Evolutionary conservation across 2,329 filamentous ascomycete genomes (phyloP).

Genomic region (Eutypella sp.): DNA sequence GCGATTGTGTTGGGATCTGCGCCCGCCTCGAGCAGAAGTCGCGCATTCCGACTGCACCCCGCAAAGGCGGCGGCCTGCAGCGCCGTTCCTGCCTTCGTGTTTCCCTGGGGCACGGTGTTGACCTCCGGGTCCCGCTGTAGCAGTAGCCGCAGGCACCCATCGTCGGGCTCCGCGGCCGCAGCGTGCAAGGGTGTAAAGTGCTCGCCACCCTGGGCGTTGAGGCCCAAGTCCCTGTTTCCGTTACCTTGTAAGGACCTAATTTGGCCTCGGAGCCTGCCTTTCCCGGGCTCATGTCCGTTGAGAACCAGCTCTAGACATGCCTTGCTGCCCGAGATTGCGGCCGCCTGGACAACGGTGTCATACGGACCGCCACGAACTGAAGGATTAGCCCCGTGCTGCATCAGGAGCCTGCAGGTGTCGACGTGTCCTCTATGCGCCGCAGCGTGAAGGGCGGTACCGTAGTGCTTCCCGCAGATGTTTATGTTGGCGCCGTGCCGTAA

Average conservation of each 20-base stretch:
- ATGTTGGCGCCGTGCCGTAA: not conserved
- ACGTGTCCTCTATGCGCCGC: not conserved
- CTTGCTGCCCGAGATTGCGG: not conserved
- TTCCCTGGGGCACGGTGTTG: not conserved
- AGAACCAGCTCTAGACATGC: not conserved
- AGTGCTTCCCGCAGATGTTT: not conserved
- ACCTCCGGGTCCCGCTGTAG: not conserved
- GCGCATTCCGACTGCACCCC: not conserved
- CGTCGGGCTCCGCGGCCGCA: not conserved
- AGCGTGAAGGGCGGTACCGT: slow-evolving; percentile 6
- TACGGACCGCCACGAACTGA: not conserved
- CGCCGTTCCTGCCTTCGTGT: not conserved
- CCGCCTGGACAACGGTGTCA: not conserved
- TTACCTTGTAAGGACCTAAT: not conserved
- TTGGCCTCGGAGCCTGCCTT: not conserved
- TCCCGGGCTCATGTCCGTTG: not conserved
- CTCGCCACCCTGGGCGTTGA: not conserved
- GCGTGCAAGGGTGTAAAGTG: not conserved
- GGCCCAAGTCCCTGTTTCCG: too few species aligned
- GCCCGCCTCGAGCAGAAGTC: not conserved
- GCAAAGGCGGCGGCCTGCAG: not conserved
- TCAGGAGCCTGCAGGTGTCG: not conserved
- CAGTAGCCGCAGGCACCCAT: not conserved
- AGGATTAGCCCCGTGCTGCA: not conserved
- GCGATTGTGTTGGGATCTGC: not conserved